Evolutionary conservation across 208 protist species (phyloP), one percentile per base, ranked within the genome.

Genomic region (Acanthamoeba lenticulata): DNA sequence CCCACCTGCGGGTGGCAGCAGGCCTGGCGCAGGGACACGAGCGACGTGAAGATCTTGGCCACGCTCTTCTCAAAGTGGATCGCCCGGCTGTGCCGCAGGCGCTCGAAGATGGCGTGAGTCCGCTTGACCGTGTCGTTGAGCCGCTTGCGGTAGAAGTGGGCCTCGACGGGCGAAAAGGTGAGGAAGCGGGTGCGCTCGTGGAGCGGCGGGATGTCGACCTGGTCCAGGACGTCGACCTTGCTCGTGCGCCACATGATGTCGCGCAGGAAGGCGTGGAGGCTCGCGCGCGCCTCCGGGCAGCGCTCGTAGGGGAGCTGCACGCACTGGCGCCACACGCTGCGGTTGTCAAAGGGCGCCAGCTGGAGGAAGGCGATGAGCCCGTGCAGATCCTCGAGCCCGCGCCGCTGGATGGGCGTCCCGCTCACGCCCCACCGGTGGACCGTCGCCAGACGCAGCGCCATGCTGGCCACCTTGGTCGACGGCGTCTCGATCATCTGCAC

Each of bases 341-440:
- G 3, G 49, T 5, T 69, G 55, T 62, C 86, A 40, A 74, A 92
- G 17, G 86, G 86, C 42, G n/a, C 7, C 9, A 72, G 38, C 52
- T 62, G 9, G 1, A 96, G 13, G 42, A 95, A 96, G 32, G 88
- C 38, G 38, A 96, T 40, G n/a, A 96, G 21, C 0, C 88, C 74
- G 94, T 81, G 89, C 11, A 96, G 81, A 57, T 96, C 95, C 57
- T 94, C 65, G 3, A 96, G 52, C 32, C 74, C 74, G 34, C 44
- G 44, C 40, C 86, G n/a, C 34, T 86, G 77, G 7, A 92, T 92
- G 34, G 86, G 86, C 45, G 86, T 92, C 15, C 86, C 86, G n/a
- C 86, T 92, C 17, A 92, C 86, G 24, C 86, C 86, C 86, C 86
- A 92, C 86, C 55, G 67, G 86, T 92, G 27, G 24, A 92, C 36